Base-by-base conservation (phyloP, 2,329 filamentous ascomycete species). In the Cordyceps tenuipes region DNA sequence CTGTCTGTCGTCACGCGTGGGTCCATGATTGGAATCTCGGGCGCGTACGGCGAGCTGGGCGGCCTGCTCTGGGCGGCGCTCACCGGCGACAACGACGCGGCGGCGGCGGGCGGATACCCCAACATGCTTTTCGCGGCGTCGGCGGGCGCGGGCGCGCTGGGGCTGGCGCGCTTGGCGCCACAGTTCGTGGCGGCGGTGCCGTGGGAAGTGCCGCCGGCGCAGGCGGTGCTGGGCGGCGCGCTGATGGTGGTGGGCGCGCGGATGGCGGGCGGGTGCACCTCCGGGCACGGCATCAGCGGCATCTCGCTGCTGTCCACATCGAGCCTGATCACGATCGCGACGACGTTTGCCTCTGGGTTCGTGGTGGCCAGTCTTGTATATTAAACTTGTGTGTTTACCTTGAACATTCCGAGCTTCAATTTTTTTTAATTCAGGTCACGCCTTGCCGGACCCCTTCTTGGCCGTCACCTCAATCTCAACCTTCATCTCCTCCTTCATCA, bases 221-320 rank as follows among this genome's bases (percentile, higher is more conserved):
- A 73, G 62, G 80, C 82, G 0, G 66, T 78, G 0, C 50, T 76
- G 0, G 86, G 86, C 1, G 86, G 86, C 0, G 73, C 80, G 3
- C 61, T 80, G 15, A 81, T 88, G 73, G 77, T 79, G 0, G 68
- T 88, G 9, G 86, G 86, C 1, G 77, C 84, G 1, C 78, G 85
- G 53, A 67, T 88, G 59, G 85, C 82, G 0, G 85, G 84, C 1
- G 86, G 86, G 0, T 89, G 86, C 64, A 87, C 86, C 0, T 86
- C 83, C 5, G 86, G 86, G 0, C 86, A 89, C 68, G 86, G 86
- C 0, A 84, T 89, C 63, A 87, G 82, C 61, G 86, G 86, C 0
- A 78, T 88, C 67, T 81, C 82, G n/a, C 73, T 85, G 62, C 73
- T 88, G 55, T 84, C 81, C 0, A 71, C 81, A 4, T 81, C 84